Conservation (phyloP, 768 basidiomycete species). For the Crassisporium funariophilum region DNA sequence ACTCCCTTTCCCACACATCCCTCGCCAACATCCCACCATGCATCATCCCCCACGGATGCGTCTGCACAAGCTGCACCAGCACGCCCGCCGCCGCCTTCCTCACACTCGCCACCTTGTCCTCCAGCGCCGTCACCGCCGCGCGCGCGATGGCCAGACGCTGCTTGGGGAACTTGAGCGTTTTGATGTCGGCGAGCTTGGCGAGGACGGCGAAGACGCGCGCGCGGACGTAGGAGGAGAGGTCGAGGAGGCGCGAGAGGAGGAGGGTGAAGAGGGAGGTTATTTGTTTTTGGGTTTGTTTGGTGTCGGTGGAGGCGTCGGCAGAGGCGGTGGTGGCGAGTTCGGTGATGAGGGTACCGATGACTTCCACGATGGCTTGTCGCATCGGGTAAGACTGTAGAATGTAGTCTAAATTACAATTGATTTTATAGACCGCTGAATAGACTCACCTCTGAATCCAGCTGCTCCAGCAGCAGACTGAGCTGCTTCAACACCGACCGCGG, state of each 20-base stretch:
- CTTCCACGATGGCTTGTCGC: constrained; percentile 92
- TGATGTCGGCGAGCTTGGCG: constrained; percentile 70
- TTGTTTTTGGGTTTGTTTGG: constrained; percentile 63
- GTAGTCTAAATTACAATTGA: constrained; percentile 3
- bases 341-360: constrained; percentile 81
- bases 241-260: constrained; percentile 85
- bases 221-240: constrained; percentile 89
- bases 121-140: constrained; percentile 76
- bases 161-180: constrained; percentile 78
- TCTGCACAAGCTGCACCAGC: constrained; percentile 71
- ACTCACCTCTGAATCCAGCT: constrained; percentile 88
- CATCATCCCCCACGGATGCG: constrained; percentile 86
- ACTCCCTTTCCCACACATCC: constrained; percentile 73
- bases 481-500: constrained; percentile 88
- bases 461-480: constrained; percentile 78
- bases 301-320: constrained; percentile 47
- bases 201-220: constrained; percentile 83
- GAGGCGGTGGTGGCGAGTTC: constrained; percentile 69
- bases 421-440: not conserved
- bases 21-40: constrained; percentile 82
- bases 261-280: constrained; percentile 80
- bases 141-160: constrained; percentile 76
- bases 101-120: constrained; percentile 91
- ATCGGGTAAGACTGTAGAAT: constrained; percentile 83
- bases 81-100: constrained; percentile 81